phyloP scores from a whole-genome alignment of 495 filamentous ascomycete genomes.

The Bryoglossum gracile region DNA sequence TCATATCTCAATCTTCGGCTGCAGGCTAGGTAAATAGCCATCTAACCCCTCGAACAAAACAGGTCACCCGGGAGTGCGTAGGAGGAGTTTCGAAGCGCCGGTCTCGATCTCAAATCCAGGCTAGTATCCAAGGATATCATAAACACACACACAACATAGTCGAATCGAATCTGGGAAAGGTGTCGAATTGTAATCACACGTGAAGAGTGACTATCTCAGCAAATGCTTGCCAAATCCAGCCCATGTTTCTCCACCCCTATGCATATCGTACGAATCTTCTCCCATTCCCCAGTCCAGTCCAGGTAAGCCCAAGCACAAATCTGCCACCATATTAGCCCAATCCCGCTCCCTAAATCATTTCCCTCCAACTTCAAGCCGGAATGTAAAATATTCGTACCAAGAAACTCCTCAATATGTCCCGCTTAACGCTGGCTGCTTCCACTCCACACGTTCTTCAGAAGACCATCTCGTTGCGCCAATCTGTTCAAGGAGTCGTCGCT shows the following conservation, averaged over 20 bases:
- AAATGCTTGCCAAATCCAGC: conserved; percentile 22
- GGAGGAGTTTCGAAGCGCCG: conserved; percentile 38
- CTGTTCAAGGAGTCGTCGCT: conserved; percentile 94
- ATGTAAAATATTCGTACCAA: conserved; percentile 12
- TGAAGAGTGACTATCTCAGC: conserved; percentile 24
- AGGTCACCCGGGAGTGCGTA: conserved; percentile 31
- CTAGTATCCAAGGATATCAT: neutral
- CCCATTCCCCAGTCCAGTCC: conserved; percentile 30
- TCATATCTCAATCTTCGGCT: conserved; percentile 45
- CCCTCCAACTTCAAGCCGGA: too few relatives aligned
- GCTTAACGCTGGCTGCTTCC: conserved; percentile 69
- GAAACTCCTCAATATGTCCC: conserved; percentile 24
- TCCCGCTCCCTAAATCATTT: conserved; percentile 21
- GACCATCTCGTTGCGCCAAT: conserved; percentile 88
- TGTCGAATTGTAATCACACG: conserved; percentile 29
- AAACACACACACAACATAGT: conserved; percentile 10
- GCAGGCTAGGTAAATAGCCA: conserved; percentile 45
- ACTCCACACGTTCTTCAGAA: conserved; percentile 94
- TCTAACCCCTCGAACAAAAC: conserved; percentile 45
- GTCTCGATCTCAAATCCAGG: conserved; percentile 1
- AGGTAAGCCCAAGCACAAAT: conserved; percentile 32
- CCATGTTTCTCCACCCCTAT: conserved; percentile 14
- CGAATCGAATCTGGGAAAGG: conserved; percentile 8
- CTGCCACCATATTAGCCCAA: conserved; percentile 19
- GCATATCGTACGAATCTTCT: conserved; percentile 9